Percentiles rank a stretch among this genome's conserved stretches.
Evolutionary conservation across 495 filamentous ascomycete genomes (phyloP).

Genomic region (Polyplosphaeria fusca): DNA sequence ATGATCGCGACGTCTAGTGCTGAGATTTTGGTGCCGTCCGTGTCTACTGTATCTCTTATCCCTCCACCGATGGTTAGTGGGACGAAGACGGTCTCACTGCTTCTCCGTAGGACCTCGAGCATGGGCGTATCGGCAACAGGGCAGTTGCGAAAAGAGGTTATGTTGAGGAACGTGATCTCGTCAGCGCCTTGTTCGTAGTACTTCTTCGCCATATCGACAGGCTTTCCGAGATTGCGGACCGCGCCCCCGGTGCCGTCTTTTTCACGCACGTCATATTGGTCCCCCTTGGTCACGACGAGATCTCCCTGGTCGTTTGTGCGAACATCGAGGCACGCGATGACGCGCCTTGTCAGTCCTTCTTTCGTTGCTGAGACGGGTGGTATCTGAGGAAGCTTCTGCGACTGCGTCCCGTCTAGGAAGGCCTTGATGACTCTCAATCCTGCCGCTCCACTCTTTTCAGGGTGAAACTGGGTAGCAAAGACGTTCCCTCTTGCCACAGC

Average conservation of each 20-base stretch:
- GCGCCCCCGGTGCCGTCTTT: constrained; percentile 65
- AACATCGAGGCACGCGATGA: constrained; percentile 96
- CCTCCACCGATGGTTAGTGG: constrained; percentile 93
- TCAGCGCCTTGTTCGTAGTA: constrained; percentile 98
- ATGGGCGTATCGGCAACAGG: constrained; percentile 88
- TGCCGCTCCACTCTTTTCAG: constrained; percentile 91
- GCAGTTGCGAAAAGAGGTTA: constrained; percentile 94
- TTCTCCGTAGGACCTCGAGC: constrained; percentile 84
- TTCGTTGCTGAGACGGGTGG: constrained; percentile 28
- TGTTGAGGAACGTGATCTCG: constrained; percentile 96
- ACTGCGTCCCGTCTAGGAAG: constrained; percentile 67
- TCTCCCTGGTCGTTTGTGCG: constrained; percentile 95
- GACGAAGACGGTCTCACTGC: constrained; percentile 93
- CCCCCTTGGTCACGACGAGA: constrained; percentile 94
- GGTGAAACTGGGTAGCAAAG: constrained; percentile 93
- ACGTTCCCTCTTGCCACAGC: constrained; percentile 81
- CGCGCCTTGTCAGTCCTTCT: constrained; percentile 76
- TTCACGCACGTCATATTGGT: constrained; percentile 99
- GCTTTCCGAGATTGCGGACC: constrained; percentile 93
- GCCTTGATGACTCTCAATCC: constrained; percentile 79
- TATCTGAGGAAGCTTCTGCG: constrained; percentile 44
- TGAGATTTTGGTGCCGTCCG: constrained; percentile 78
- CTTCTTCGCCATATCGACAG: constrained; percentile 85
- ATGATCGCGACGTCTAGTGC: constrained; percentile 91
- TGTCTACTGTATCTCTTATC: constrained; percentile 85